These are phyloP conservation scores for Moesziomyces sp. DNA, from an alignment of 1,284 basidiomycete species.

Conservation along the genomic window DNA sequence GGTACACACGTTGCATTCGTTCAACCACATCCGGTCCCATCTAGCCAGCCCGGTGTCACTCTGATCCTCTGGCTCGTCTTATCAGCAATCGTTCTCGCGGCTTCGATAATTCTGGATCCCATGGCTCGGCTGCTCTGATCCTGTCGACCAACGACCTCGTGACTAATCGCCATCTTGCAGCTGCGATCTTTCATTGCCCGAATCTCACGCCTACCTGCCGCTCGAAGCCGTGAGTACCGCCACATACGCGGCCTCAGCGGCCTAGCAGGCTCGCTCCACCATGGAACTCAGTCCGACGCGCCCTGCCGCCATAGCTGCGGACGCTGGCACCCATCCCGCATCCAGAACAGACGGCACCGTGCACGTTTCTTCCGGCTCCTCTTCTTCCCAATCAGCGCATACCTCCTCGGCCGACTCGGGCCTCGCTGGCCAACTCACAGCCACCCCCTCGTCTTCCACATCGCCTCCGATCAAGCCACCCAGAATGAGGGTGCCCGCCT, in stretches of 20 bases:
- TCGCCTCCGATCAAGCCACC: conserved; percentile 24
- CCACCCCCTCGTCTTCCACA: conserved; percentile 15
- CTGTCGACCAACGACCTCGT: no score
- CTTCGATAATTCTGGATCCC: no score
- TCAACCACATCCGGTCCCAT: no score
- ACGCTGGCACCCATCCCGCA: no score
- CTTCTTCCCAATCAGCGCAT: conserved; percentile 26
- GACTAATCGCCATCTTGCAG: no score
- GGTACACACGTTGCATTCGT: no score
- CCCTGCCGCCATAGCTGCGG: neutral
- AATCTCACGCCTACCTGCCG: neutral
- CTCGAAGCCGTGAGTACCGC: neutral
- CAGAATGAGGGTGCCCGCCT: conserved; percentile 23
- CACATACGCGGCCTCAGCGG: neutral
- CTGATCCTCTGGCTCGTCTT: no score
- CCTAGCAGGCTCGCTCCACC: neutral
- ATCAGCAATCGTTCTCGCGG: no score
- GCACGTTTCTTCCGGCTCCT: conserved; percentile 28
- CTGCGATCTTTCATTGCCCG: no score
- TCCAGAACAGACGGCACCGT: neutral
- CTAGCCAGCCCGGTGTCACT: no score
- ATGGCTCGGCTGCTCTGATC: no score
- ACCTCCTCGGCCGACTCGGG: conserved; percentile 25
- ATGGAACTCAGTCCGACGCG: neutral
- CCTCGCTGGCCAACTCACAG: conserved; percentile 1